Evolutionary conservation across 768 basidiomycete species (phyloP).

Genomic region (Leccinum variicolor): DNA sequence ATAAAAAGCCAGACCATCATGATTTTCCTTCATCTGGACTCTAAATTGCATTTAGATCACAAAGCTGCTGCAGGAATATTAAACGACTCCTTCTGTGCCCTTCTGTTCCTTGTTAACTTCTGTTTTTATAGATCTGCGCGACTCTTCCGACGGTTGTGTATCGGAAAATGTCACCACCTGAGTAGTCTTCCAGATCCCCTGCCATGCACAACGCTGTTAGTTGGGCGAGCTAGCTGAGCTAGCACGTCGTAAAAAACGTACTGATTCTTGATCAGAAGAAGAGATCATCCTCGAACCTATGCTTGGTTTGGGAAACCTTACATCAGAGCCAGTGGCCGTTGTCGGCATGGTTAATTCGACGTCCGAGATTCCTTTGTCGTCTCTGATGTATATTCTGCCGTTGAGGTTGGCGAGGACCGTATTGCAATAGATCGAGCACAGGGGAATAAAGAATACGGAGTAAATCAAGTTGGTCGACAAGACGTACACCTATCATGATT

Average conservation of each 20-base stretch:
- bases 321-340: not conserved
- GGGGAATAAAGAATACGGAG: not conserved
- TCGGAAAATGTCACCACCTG: not conserved
- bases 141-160: not conserved
- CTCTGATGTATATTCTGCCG: not conserved
- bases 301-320: not conserved
- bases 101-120: not conserved
- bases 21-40: not conserved
- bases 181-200: not conserved
- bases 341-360: not conserved
- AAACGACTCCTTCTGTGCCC: not conserved
- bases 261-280: not conserved
- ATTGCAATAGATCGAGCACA: constrained; percentile 1
- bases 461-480: not conserved
- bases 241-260: not conserved
- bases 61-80: not conserved
- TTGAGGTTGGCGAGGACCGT: not conserved
- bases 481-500: not conserved
- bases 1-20: not conserved
- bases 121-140: not conserved
- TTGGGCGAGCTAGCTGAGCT: not conserved
- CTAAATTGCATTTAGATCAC: not conserved
- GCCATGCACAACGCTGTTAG: not conserved
- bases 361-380: not conserved
- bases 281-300: not conserved